These are phyloP conservation scores for Clarireedia homoeocarpa DNA, from an alignment of 2,329 filamentous ascomycete species.

Conservation along the genomic window DNA sequence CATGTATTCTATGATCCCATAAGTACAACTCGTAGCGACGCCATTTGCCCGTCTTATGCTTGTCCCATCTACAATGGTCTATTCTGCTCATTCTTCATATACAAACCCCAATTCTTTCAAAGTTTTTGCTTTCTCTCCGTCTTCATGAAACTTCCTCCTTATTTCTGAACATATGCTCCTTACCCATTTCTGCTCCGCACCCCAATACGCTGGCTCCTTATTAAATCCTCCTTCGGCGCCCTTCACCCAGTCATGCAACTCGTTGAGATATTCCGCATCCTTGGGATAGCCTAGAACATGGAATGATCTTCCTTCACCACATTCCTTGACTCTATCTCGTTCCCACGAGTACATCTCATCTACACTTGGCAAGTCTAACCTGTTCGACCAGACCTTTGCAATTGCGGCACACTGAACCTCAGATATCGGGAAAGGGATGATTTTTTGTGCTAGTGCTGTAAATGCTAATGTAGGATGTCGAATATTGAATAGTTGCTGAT, in stretches of 20 bases:
- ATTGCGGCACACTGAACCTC: slow-evolving; percentile 75
- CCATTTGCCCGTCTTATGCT: not conserved
- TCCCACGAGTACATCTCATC: slow-evolving; percentile 67
- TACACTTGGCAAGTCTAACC: slow-evolving; percentile 53
- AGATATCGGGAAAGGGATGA: slow-evolving; percentile 80
- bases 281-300: slow-evolving; percentile 45
- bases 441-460: slow-evolving; percentile 64
- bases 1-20: no score
- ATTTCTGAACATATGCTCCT: slow-evolving; percentile 60
- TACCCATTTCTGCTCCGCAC: slow-evolving; percentile 63
- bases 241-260: slow-evolving; percentile 55
- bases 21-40: no score
- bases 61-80: not conserved
- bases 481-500: slow-evolving; percentile 72
- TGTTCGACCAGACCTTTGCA: slow-evolving; percentile 68
- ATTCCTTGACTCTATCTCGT: slow-evolving; percentile 30
- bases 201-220: slow-evolving; percentile 67
- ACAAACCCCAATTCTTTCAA: slow-evolving; percentile 66
- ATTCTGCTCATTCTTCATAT: slow-evolving; percentile 28
- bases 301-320: slow-evolving; percentile 38
- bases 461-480: slow-evolving; percentile 73
- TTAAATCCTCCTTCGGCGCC: slow-evolving; percentile 40
- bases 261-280: slow-evolving; percentile 65
- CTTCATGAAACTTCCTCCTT: slow-evolving; percentile 61
- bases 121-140: slow-evolving; percentile 55